A percentile compares a stretch with the other conserved stretches of the same genome.
These are phyloP conservation scores for Podila epicladia DNA, from an alignment of 192 early-diverging fungal genomes.

Conservation along the genomic window DNA sequence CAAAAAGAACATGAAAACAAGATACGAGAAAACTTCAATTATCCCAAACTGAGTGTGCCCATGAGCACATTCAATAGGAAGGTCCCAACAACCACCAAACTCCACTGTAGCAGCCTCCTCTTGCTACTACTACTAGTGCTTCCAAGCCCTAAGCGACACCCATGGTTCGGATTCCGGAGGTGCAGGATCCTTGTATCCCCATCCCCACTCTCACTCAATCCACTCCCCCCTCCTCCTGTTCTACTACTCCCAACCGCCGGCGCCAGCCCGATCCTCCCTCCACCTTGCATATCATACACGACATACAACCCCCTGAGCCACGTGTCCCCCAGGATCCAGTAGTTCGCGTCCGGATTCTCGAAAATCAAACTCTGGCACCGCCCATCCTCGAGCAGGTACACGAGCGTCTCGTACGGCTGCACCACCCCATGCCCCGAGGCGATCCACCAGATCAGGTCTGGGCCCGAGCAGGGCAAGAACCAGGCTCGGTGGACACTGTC, in stretches of 20 bases:
- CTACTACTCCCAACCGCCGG: background rate
- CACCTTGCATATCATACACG: conserved; percentile 34
- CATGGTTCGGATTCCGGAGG: too few species aligned
- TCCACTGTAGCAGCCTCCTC: too few species aligned
- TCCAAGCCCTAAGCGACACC: too few species aligned
- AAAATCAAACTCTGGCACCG: conserved; percentile 38
- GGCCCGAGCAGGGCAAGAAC: conserved; percentile 31
- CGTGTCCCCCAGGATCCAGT: conserved; percentile 42
- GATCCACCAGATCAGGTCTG: conserved; percentile 36
- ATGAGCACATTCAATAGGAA: too few species aligned
- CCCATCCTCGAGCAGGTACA: conserved; percentile 22
- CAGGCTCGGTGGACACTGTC: conserved; percentile 14
- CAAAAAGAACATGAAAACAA: too few species aligned
- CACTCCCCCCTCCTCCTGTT: too few species aligned
- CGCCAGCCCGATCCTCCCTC: conserved; percentile 26
- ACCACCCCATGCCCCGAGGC: conserved; percentile 15
- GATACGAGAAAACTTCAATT: too few species aligned
- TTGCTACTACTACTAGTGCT: too few species aligned
- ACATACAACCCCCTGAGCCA: conserved; percentile 30
- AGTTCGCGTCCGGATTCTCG: conserved; percentile 15
- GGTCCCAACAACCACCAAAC: too few species aligned
- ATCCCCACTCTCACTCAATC: too few species aligned
- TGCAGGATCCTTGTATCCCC: too few species aligned
- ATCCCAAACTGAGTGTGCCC: too few species aligned
- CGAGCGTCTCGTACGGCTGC: conserved; percentile 22